Percentiles rank a stretch among this genome's conserved stretches.
Evolutionary conservation across 371 early-diverging fungal genomes (phyloP).

Genomic region (Dinochytrium kinnereticum): DNA sequence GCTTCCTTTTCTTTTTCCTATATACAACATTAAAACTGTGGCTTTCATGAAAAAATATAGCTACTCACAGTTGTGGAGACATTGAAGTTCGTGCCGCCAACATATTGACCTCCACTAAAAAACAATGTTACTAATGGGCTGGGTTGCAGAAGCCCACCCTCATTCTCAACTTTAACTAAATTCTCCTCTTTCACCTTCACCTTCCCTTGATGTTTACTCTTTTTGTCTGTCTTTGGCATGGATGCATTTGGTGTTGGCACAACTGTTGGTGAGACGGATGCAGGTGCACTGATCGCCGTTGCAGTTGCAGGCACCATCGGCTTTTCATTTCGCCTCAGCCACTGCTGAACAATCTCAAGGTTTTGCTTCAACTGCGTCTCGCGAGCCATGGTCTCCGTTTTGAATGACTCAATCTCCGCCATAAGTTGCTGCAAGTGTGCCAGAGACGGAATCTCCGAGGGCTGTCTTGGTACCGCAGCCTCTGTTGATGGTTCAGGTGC

Average conservation of each 20-base stretch:
- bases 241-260: background rate
- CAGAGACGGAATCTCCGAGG: background rate
- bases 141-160: no score
- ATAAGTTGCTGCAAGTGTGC: background rate
- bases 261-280: background rate
- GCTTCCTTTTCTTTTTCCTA: conserved; percentile 20
- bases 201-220: background rate
- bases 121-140: no score
- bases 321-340: conserved; percentile 9
- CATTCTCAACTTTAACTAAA: background rate
- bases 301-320: background rate
- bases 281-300: background rate
- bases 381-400: background rate
- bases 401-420: background rate
- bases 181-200: conserved; percentile 14
- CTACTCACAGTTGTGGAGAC: conserved; percentile 19
- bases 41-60: conserved; percentile 5
- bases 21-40: no score
- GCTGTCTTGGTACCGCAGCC: conserved; percentile 2
- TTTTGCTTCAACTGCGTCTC: background rate
- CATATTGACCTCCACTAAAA: no score
- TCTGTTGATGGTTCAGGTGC: background rate
- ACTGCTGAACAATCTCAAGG: conserved; percentile 1
- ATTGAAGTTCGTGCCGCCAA: conserved; percentile 5
- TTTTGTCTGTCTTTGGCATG: background rate